phyloP scores from a whole-genome alignment of 352 stramenopile species.

The Pythium phragmitis region DNA sequence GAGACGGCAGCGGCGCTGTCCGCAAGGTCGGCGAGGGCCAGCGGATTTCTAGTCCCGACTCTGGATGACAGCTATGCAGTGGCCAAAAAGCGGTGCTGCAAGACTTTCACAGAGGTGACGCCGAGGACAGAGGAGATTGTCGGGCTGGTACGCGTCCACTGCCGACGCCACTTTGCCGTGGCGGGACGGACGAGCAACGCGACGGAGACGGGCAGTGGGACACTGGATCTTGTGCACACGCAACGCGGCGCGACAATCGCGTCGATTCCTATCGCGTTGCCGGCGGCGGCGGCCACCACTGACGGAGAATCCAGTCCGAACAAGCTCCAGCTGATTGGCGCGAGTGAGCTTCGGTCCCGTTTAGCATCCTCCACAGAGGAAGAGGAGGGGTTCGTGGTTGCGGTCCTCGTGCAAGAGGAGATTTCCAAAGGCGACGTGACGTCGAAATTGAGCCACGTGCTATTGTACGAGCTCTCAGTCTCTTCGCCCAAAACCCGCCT shows the following conservation, averaged over 20 bases:
- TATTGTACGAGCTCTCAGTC: constrained; percentile 18
- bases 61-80: constrained; percentile 40
- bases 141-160: not conserved
- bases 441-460: not conserved
- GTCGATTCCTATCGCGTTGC: not conserved
- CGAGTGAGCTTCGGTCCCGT: constrained; percentile 10
- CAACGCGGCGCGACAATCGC: not conserved
- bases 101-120: constrained; percentile 12
- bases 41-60: constrained; percentile 9
- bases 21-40: constrained; percentile 24
- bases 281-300: not conserved
- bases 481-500: not conserved
- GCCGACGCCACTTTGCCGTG: constrained; percentile 2
- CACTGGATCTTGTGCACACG: constrained; percentile 15
- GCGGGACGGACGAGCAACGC: not conserved
- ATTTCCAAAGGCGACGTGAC: not conserved
- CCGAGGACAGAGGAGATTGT: not conserved
- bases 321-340: not conserved
- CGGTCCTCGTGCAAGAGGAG: constrained; percentile 3
- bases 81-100: constrained; percentile 45
- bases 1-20: constrained; percentile 27
- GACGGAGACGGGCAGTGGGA: not conserved
- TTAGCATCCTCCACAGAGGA: not conserved
- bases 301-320: not conserved
- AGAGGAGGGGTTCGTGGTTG: not conserved